These are phyloP conservation scores for Epichloe brachyelytri DNA, from an alignment of 2,329 filamentous ascomycete genomes.

Conservation along the genomic window DNA sequence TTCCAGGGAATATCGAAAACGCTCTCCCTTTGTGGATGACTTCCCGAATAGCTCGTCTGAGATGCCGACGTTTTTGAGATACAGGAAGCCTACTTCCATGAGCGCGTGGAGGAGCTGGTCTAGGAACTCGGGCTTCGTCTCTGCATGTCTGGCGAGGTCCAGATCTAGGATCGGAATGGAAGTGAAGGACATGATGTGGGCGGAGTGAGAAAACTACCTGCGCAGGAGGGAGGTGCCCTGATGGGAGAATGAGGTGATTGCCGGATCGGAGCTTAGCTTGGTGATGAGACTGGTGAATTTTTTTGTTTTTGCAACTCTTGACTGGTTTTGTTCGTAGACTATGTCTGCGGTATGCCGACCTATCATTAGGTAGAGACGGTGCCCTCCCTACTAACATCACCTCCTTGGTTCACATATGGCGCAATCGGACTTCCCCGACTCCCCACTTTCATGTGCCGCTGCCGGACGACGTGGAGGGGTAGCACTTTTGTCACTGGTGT, in stretches of 20 bases:
- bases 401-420: background rate
- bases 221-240: too few relatives aligned
- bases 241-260: too few relatives aligned
- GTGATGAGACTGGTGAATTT: too few relatives aligned
- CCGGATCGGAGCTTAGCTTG: too few relatives aligned
- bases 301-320: too few relatives aligned
- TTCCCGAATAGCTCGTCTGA: slow-evolving; percentile 48
- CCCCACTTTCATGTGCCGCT: background rate
- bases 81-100: slow-evolving; percentile 79
- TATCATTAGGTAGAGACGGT: too few relatives aligned
- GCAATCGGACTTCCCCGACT: background rate
- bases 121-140: slow-evolving; percentile 61
- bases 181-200: slow-evolving; percentile 49
- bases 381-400: background rate
- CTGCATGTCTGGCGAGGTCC: slow-evolving; percentile 46
- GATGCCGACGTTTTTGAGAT: slow-evolving; percentile 69
- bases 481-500: background rate
- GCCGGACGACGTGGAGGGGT: background rate
- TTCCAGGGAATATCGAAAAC: slow-evolving; percentile 67
- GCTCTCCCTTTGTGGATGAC: slow-evolving; percentile 55
- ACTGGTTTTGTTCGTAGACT: too few relatives aligned
- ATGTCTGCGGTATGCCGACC: too few relatives aligned
- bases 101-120: slow-evolving; percentile 58
- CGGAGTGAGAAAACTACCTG: background rate
- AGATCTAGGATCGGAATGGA: slow-evolving; percentile 69